Percentiles rank a stretch among this genome's conserved stretches.
Conservation (phyloP, 768 basidiomycete species). For the Podaxis sp. region DNA sequence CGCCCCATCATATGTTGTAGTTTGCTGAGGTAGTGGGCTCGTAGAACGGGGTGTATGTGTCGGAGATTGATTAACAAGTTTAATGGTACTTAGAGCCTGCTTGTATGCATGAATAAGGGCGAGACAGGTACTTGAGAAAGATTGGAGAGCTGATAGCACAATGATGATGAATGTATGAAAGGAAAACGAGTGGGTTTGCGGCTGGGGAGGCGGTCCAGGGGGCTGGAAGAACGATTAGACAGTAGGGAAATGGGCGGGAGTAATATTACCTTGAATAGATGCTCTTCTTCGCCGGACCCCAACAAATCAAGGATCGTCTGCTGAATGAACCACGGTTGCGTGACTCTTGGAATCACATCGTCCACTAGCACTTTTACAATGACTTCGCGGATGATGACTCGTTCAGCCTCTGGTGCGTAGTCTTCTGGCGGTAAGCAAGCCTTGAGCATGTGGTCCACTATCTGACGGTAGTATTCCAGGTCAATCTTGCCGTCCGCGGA, state of each 20-base stretch:
- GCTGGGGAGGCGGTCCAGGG: constrained; percentile 26
- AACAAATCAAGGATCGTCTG: constrained; percentile 65
- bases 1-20: background rate
- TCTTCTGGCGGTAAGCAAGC: constrained; percentile 76
- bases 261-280: constrained; percentile 17
- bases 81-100: constrained; percentile 62
- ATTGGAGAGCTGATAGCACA: constrained; percentile 73
- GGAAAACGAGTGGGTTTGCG: constrained; percentile 30
- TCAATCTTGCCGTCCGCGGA: constrained; percentile 64
- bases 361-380: constrained; percentile 74
- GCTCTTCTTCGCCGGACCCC: constrained; percentile 39
- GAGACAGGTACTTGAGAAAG: constrained; percentile 67
- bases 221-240: constrained; percentile 19
- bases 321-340: constrained; percentile 91
- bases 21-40: constrained; percentile 15
- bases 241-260: background rate
- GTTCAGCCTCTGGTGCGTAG: constrained; percentile 74
- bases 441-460: constrained; percentile 74
- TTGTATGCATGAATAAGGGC: constrained; percentile 68
- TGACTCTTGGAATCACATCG: constrained; percentile 65
- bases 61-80: constrained; percentile 55
- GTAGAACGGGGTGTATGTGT: constrained; percentile 21
- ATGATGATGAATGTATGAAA: constrained; percentile 63
- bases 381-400: constrained; percentile 83
- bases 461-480: constrained; percentile 76